Percentiles rank a stretch among this genome's conserved stretches.
These are phyloP conservation scores for Verbena officinalis DNA, from an alignment of 257 asterid genomes.

Conservation along the genomic window DNA sequence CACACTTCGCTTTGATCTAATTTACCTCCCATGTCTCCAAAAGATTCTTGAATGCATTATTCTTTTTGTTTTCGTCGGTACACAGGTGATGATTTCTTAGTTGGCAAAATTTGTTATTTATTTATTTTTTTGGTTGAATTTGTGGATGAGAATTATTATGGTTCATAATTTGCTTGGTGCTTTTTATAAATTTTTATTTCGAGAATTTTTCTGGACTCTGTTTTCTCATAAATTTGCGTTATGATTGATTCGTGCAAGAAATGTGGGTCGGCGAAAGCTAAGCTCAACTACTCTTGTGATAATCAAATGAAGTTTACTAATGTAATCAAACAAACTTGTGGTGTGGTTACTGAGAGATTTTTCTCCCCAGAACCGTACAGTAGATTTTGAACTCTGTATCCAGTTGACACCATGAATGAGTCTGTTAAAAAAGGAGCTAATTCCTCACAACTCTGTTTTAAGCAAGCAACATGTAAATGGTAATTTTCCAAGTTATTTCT, in stretches of 20 bases:
- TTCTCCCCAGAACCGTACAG: too few species aligned
- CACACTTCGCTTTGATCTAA: not conserved
- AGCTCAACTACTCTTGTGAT: constrained; percentile 7
- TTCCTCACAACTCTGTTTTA: not conserved
- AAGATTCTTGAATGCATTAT: not conserved
- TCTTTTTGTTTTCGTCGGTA: constrained; percentile 2
- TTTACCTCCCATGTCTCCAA: constrained; percentile 4
- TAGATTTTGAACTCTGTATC: constrained; percentile 1
- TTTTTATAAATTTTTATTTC: not conserved
- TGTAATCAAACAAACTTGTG: too few species aligned
- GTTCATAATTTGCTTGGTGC: constrained; percentile 2
- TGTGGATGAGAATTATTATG: constrained; percentile 16
- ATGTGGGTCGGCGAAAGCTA: not conserved
- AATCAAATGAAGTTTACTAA: too few species aligned
- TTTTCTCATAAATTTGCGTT: constrained; percentile 6
- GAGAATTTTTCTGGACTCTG: constrained; percentile 10
- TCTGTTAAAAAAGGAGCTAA: not conserved
- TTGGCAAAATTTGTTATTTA: not conserved
- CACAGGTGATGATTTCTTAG: constrained; percentile 16
- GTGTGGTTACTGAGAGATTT: too few species aligned
- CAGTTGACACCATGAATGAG: constrained; percentile 21
- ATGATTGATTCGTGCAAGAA: not conserved
- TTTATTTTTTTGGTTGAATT: not conserved
- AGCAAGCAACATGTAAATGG: not conserved
- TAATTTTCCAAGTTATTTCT: not conserved